Conservation (phyloP, 2,329 filamentous ascomycete genomes). For the Trichophyton benhamiae region DNA sequence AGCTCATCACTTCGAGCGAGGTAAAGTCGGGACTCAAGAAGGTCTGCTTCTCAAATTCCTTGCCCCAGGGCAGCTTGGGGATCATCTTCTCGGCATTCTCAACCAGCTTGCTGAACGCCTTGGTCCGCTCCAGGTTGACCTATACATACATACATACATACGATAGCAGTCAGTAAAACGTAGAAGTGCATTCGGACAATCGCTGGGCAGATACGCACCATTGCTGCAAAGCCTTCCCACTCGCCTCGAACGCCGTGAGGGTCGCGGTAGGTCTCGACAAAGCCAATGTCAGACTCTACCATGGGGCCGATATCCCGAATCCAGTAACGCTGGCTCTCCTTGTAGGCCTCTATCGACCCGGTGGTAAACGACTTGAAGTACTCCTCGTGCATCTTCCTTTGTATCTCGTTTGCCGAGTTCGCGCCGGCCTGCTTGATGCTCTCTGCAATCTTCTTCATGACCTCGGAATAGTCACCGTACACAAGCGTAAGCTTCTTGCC, state of each 20-base stretch:
- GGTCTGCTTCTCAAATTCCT: slow-evolving; percentile 89
- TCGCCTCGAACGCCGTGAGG: slow-evolving; percentile 69
- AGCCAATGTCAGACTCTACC: slow-evolving; percentile 70
- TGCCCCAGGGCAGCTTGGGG: slow-evolving; percentile 74
- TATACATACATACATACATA: slow-evolving; percentile 10
- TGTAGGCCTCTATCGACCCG: slow-evolving; percentile 65
- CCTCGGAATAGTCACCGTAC: slow-evolving; percentile 60
- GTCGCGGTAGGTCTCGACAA: slow-evolving; percentile 76
- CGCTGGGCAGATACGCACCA: slow-evolving; percentile 25
- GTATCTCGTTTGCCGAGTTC: slow-evolving; percentile 59
- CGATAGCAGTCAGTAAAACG: slow-evolving; percentile 30
- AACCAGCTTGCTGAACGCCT: slow-evolving; percentile 76
- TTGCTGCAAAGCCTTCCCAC: slow-evolving; percentile 73
- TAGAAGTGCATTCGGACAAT: slow-evolving; percentile 17
- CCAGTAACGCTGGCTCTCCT: slow-evolving; percentile 69
- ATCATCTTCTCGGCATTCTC: slow-evolving; percentile 70
- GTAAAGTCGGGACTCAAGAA: slow-evolving; percentile 95
- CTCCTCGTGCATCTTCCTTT: slow-evolving; percentile 59
- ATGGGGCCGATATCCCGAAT: slow-evolving; percentile 70
- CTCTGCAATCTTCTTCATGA: slow-evolving; percentile 56
- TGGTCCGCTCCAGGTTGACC: slow-evolving; percentile 80
- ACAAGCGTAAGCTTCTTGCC: slow-evolving; percentile 59
- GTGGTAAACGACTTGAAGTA: slow-evolving; percentile 64
- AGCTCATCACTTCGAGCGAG: slow-evolving; percentile 79
- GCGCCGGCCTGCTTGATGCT: slow-evolving; percentile 56